Percentiles rank a stretch among this genome's conserved stretches.
phyloP scores from a whole-genome alignment of 169 alveolate species.

The Plasmodium yoelii region DNA sequence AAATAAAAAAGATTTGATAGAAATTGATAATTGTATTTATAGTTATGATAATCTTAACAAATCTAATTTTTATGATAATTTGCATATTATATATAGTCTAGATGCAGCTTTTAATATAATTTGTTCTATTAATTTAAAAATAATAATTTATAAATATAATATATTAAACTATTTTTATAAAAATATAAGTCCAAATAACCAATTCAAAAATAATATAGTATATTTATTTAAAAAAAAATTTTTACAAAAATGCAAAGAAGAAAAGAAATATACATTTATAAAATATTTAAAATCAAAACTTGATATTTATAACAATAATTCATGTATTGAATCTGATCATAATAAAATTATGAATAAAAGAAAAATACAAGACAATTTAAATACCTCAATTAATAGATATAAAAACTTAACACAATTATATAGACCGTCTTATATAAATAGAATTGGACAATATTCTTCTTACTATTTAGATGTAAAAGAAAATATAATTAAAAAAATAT shows the following conservation, averaged over 20 bases:
- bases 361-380: neutral
- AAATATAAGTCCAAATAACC: slow-evolving; percentile 15
- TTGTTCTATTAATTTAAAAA: slow-evolving; percentile 56
- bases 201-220: slow-evolving; percentile 15
- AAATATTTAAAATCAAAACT: neutral
- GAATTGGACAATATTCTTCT: neutral
- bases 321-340: too few species aligned
- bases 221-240: slow-evolving; percentile 30
- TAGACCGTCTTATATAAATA: slow-evolving; percentile 10
- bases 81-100: slow-evolving; percentile 58
- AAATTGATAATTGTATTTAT: slow-evolving; percentile 2
- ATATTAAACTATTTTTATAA: slow-evolving; percentile 54
- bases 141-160: slow-evolving; percentile 57
- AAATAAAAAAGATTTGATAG: slow-evolving; percentile 11
- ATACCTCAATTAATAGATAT: neutral
- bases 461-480: slow-evolving; percentile 34
- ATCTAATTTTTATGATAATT: slow-evolving; percentile 9
- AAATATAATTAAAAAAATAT: slow-evolving; percentile 23
- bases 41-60: neutral
- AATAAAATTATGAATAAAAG: too few species aligned
- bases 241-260: slow-evolving; percentile 34
- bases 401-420: neutral
- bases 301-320: neutral
- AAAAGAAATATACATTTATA: slow-evolving; percentile 9
- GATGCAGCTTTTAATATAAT: slow-evolving; percentile 38